Base-by-base conservation (phyloP, 768 basidiomycete genomes). In the Exidia glandulosa region DNA sequence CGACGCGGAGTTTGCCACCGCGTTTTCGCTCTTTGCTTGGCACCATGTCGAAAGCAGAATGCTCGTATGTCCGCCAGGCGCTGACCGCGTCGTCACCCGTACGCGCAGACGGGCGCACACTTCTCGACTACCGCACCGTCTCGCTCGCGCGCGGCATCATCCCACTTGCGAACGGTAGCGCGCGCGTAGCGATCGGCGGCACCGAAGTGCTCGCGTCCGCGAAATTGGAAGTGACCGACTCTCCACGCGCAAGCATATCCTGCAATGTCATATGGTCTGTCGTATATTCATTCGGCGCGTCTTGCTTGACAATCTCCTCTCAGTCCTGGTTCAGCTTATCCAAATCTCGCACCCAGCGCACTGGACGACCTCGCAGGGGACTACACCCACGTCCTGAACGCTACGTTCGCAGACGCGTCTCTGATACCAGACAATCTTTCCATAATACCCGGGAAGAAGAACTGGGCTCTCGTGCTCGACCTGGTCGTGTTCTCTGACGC, bases 151-250 rank as follows among this genome's bases (percentile, higher is more conserved):
- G 88, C 0, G 88, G 87, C 25, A 79, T 88, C 1, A 83, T 84
- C 16, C 88, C 90, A 4, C 79, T 90, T 4, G 87, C 91, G 23
- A 92, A 94, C 61, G 92, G 92, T 5, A 92, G 90, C 63, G 89
- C 89, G 4, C 79, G 81, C 27, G 74, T 92, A 7, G 81, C 76
- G 63, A 80, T 93, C n/a, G 91, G 90, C 1, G 85, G 86, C 0
- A 93, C 92, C 0, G 89, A 92, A 64, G 76, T 92, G 3, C 71
- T 92, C 29, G 90, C 87, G 1, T 90, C 88, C 0, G 77, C 82
- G 2, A 89, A 90, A 66, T 77, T 93, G 0, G 91, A 94, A 65
- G 88, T 94, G 0, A 87, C 87, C 66, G 75, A 76, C 52, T 69
- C 84, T 9, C 75, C 83, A 27, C 83, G 81, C 0, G 88, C 86